phyloP scores from a whole-genome alignment of 2,329 filamentous ascomycete species.

The Aspergillus flavus region DNA sequence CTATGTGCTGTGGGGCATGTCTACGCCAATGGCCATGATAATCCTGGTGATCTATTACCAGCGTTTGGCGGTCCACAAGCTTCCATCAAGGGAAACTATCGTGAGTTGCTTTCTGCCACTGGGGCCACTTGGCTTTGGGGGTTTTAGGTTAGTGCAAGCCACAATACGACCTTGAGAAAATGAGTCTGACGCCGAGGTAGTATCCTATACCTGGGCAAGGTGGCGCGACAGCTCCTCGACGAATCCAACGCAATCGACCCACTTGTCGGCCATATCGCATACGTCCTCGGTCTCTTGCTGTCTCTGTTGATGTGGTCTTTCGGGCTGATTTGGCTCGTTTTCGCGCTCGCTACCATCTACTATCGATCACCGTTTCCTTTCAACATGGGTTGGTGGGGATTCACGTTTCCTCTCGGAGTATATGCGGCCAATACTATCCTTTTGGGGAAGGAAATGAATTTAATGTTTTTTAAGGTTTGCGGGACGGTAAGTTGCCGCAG shows the following conservation, averaged over 20 bases:
- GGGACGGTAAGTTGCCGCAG: conserved; percentile 45
- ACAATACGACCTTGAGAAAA: conserved; percentile 21
- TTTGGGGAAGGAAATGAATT: conserved; percentile 52
- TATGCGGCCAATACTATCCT: conserved; percentile 43
- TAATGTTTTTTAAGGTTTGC: conserved; percentile 55
- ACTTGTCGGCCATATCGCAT: conserved; percentile 57
- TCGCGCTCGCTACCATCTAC: conserved; percentile 53
- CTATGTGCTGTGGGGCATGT: conserved; percentile 71
- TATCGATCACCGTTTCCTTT: conserved; percentile 51
- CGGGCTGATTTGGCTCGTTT: conserved; percentile 57
- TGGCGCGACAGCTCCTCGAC: conserved; percentile 47
- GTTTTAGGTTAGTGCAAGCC: conserved; percentile 50
- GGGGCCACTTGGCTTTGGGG: conserved; percentile 67
- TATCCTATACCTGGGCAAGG: conserved; percentile 55
- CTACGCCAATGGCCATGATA: conserved; percentile 61
- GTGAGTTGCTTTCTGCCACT: conserved; percentile 69
- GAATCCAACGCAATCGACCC: conserved; percentile 39
- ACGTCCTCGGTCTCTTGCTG: conserved; percentile 59
- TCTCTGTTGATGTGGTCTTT: conserved; percentile 61
- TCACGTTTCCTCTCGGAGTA: conserved; percentile 59
- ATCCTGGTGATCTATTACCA: conserved; percentile 71
- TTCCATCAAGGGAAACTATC: conserved; percentile 68
- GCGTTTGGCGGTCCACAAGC: conserved; percentile 66
- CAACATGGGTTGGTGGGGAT: conserved; percentile 64
- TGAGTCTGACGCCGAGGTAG: conserved; percentile 15